Evolutionary conservation across 306 rosid species (phyloP), one percentile per base, ranked within the genome.

Genomic region (Gastrolobium villosum): DNA sequence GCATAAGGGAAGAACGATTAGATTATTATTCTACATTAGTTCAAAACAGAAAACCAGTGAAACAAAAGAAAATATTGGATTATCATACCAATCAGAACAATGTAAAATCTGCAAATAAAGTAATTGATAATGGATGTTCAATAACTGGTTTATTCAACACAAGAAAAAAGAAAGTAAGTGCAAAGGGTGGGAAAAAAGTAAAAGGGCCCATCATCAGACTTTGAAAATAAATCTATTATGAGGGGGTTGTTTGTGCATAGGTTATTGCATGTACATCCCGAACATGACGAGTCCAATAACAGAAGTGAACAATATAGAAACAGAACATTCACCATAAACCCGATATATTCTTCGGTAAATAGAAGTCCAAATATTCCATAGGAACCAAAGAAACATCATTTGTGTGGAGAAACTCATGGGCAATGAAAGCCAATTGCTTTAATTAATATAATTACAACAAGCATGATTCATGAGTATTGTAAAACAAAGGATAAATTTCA

Each of bases 181-280:
- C 59, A 62, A 7, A 48, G 49, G 49, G 36, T 6, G 34, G 26
- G 26, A 20, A 13, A 74, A 76, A 54, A 60, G 57, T 26, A 30
- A 64, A 76, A 77, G 34, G 13, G 66, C 10, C 69, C 77, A 60
- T 59, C 34, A 77, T 74, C 65, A 65, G 75, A 50, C 72, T 50
- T 45, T 14, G 28, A 62, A 57, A 70, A 56, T 15, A 32, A 74
- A 43, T 48, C 70, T 66, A 67, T 32, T 44, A 59, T 11, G n/a
- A 41, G 55, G 26, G 26, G 26, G 26, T 20, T 20, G 26, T 31
- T 64, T 54, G 40, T 76, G 59, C 59, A 44, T 8, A 67, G 65
- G 44, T 39, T 28, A 75, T 14, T 59, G 72, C 41, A 46, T 70
- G 37, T 46, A 28, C 53, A 59, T 31, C 49, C 53, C 28, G 45